These are phyloP conservation scores for Nicotiana paniculata DNA, from an alignment of 257 asterid species.

Conservation along the genomic window DNA sequence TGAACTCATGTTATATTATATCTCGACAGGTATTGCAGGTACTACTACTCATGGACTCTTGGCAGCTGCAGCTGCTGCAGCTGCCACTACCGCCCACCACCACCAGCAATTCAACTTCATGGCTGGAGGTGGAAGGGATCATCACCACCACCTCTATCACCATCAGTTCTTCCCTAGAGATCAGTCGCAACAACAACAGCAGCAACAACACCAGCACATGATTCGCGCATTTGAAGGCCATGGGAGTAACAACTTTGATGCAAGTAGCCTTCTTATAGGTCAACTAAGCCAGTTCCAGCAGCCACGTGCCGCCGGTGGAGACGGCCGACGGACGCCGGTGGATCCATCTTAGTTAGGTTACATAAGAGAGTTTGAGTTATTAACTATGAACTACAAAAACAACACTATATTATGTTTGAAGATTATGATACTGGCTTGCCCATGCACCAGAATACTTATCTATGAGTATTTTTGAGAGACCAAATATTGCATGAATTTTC, in stretches of 20 bases:
- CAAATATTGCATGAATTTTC: neutral
- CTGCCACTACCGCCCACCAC: conserved; percentile 13
- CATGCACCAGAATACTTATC: neutral
- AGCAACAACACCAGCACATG: conserved; percentile 12
- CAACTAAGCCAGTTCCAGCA: conserved; percentile 71
- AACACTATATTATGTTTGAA: neutral
- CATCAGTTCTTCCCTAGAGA: conserved; percentile 38
- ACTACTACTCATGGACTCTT: conserved; percentile 28
- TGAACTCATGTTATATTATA: neutral
- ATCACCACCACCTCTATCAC: conserved; percentile 14
- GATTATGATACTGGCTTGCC: neutral
- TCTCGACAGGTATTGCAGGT: conserved; percentile 1
- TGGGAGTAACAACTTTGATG: conserved; percentile 47
- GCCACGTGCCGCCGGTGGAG: conserved; percentile 56
- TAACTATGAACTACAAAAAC: neutral
- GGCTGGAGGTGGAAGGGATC: conserved; percentile 21
- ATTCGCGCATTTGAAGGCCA: conserved; percentile 33
- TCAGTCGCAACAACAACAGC: conserved; percentile 29
- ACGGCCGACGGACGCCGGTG: conserved; percentile 75
- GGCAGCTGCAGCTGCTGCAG: conserved; percentile 28
- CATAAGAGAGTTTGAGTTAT: conserved; percentile 3
- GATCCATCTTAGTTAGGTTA: conserved; percentile 58
- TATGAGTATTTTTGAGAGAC: neutral
- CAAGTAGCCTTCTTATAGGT: conserved; percentile 60
- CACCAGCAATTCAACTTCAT: conserved; percentile 29